phyloP scores from a whole-genome alignment of 768 basidiomycete genomes.

The Amylocystis lapponica region DNA sequence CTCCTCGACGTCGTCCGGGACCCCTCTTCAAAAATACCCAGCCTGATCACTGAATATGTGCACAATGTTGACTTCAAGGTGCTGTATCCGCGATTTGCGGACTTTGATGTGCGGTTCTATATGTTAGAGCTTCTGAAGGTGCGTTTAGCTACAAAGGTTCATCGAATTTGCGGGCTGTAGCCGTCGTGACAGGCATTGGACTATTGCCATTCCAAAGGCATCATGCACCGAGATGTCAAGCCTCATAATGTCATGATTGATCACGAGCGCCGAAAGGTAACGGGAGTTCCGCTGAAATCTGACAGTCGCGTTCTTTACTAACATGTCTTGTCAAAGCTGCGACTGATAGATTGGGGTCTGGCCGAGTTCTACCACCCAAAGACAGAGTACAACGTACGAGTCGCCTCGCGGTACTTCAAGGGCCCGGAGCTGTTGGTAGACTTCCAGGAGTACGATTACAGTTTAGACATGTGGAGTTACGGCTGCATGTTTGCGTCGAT shows the following conservation, averaged over 20 bases:
- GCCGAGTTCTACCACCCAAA: slow-evolving; percentile 98
- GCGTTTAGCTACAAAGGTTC: slow-evolving; percentile 6
- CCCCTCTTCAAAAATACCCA: slow-evolving; percentile 93
- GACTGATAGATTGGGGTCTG: slow-evolving; percentile 97
- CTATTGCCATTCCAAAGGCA: slow-evolving; percentile 97
- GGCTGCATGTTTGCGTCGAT: slow-evolving; percentile 99
- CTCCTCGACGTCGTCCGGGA: slow-evolving; percentile 95
- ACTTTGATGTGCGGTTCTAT: slow-evolving; percentile 94
- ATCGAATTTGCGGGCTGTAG: neutral
- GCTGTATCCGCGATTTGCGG: slow-evolving; percentile 91
- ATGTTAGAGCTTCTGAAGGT: slow-evolving; percentile 95
- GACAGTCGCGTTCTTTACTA: neutral
- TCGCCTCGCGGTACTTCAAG: slow-evolving; percentile 97
- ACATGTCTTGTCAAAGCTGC: slow-evolving; percentile 47
- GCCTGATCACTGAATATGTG: slow-evolving; percentile 95
- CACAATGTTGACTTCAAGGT: slow-evolving; percentile 98
- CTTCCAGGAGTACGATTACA: slow-evolving; percentile 98
- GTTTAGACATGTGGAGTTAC: slow-evolving; percentile 97
- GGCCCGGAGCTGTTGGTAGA: slow-evolving; percentile 95
- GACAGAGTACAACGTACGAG: slow-evolving; percentile 97
- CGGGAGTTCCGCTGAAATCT: neutral
- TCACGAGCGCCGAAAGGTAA: slow-evolving; percentile 90
- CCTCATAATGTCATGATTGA: slow-evolving; percentile 99
- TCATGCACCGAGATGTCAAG: slow-evolving; percentile 98
- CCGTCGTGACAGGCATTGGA: slow-evolving; percentile 72